Base-by-base conservation (phyloP, 768 basidiomycete genomes). In the Dendrothele bispora region DNA sequence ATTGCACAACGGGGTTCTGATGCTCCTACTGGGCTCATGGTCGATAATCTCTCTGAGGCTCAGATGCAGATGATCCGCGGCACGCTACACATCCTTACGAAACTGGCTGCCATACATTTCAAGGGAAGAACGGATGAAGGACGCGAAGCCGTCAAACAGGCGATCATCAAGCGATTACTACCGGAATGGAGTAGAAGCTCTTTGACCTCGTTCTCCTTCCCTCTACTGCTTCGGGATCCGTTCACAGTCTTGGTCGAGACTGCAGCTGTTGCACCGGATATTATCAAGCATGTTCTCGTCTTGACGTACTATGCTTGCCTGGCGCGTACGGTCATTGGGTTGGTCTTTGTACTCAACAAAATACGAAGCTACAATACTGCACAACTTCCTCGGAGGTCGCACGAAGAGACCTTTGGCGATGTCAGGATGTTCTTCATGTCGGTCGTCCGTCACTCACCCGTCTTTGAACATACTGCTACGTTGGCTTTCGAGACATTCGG, bases 161-260 rank as follows among this genome's bases (percentile, higher is more conserved):
- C 88, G 0, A 86, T 97, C 56, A 84, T 95, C 68, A 95, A 95
- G 56, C 80, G 94, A 15, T 69, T 97, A 21, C 62, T 95, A 27
- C 92, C 94, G 1, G 93, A 95, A 65, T 95, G 92, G 91, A 93
- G 88, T 56, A 78, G 88, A 30, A 85, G 89, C 21, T 87, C 91
- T 1, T 73, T 92, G 48, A 88, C 85, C 4, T 85, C 89, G 2
- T 86, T 90, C 53, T 86, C 90, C 1, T 86, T 86, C 46, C 94
- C 95, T 1, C 70, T 98, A 0, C 82, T 98, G 12, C 80, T 91
- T 3, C 80, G 95, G 17, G 92, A 97, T 62, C 95, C 97, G 0
- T 85, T 98, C 57, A 86, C 88, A 2, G 78, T 95, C 30, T 77
- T 99, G 18, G 77, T 95, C 21, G 95, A 99, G 68, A 83, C 88